Conservation (phyloP, 2,329 filamentous ascomycete genomes). For the Uncinocarpus reesii region DNA sequence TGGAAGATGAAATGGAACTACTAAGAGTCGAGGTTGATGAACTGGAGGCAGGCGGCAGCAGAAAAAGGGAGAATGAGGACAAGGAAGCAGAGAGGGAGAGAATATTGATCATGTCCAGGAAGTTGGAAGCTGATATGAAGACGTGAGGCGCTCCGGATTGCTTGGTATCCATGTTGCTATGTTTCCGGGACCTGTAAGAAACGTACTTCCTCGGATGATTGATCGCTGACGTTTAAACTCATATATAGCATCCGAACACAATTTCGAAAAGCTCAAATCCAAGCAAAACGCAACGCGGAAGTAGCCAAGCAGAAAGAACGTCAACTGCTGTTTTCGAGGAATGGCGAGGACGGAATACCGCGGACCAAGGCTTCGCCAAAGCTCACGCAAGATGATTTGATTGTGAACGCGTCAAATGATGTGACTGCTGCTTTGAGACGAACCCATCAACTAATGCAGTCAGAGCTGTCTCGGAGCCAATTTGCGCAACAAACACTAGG, state of each 20-base stretch:
- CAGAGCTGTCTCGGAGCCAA: conserved; percentile 72
- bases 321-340: conserved; percentile 60
- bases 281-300: conserved; percentile 64
- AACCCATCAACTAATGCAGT: conserved; percentile 76
- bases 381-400: conserved; percentile 60
- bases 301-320: conserved; percentile 65
- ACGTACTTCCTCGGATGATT: not conserved
- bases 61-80: conserved; percentile 40
- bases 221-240: not conserved
- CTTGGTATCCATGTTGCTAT: not conserved
- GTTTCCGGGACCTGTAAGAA: not conserved
- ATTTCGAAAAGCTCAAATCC: conserved; percentile 73
- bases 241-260: conserved; percentile 46
- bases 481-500: conserved; percentile 80
- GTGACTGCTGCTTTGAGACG: conserved; percentile 74
- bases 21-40: conserved; percentile 67
- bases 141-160: conserved; percentile 41
- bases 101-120: conserved; percentile 55
- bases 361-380: conserved; percentile 35
- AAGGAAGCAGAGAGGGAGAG: conserved; percentile 54
- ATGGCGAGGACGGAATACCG: conserved; percentile 38
- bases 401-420: conserved; percentile 65
- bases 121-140: conserved; percentile 60
- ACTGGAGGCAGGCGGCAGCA: conserved; percentile 40
- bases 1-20: conserved; percentile 75